phyloP scores from a whole-genome alignment of 345 rosid species.

The Salix exigua region DNA sequence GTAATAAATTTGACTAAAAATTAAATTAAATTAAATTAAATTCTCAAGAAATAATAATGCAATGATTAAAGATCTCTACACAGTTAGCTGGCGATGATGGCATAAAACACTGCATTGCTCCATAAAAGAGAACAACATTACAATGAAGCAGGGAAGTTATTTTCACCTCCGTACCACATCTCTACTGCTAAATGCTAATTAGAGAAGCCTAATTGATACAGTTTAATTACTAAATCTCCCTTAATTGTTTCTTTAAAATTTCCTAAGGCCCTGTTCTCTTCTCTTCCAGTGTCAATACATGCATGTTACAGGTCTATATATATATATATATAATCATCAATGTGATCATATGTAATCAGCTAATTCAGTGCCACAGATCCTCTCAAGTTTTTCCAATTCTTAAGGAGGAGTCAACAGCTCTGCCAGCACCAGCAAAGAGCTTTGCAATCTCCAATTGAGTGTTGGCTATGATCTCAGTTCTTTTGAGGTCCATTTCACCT shows the following conservation, averaged over 20 bases:
- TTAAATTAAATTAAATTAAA: no score
- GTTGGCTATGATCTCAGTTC: constrained; percentile 83
- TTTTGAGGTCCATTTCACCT: constrained; percentile 81
- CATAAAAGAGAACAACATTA: constrained; percentile 11
- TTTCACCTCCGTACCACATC: background rate
- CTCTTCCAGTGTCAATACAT: background rate
- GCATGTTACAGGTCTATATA: background rate
- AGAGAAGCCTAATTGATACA: background rate
- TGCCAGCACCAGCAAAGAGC: constrained; percentile 55
- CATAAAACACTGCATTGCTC: constrained; percentile 7
- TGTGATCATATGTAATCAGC: background rate
- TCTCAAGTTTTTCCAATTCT: constrained; percentile 73
- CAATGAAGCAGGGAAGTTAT: constrained; percentile 4
- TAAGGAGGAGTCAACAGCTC: constrained; percentile 70
- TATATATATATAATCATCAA: background rate
- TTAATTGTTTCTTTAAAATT: background rate
- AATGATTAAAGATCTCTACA: background rate
- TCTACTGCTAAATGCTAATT: background rate
- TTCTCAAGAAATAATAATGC: no score
- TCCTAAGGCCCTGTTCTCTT: constrained; percentile 4
- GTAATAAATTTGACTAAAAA: no score
- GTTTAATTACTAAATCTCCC: constrained; percentile 4
- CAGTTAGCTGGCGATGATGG: background rate
- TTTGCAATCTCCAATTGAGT: constrained; percentile 91
- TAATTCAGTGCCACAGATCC: background rate